phyloP scores from a whole-genome alignment of 106 monocot species.

The Triglochin maritima region DNA sequence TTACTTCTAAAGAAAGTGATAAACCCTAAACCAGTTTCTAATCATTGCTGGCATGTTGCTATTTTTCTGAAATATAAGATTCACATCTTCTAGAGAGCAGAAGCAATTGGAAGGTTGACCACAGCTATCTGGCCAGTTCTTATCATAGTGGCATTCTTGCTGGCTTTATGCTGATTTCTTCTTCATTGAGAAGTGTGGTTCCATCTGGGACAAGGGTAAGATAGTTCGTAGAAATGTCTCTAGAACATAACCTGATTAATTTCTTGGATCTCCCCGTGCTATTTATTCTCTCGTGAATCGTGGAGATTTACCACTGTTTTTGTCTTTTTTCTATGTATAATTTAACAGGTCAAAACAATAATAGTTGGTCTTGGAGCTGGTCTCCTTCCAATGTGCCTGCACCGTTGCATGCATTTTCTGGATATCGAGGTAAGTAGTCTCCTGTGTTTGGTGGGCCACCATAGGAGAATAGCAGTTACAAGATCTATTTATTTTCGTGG shows the following conservation, averaged over 20 bases:
- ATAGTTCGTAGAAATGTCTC: neutral
- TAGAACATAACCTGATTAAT: neutral
- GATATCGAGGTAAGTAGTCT: constrained; percentile 55
- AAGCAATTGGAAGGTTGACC: constrained; percentile 62
- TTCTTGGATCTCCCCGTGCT: neutral
- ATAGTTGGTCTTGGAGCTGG: constrained; percentile 96
- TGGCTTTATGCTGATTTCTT: constrained; percentile 65
- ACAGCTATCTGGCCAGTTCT: constrained; percentile 66
- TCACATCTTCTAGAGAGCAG: neutral
- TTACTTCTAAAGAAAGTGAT: too few species aligned
- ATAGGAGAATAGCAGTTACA: too few species aligned
- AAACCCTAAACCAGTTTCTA: too few species aligned
- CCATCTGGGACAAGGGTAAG: constrained; percentile 44
- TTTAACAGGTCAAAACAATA: constrained; percentile 46
- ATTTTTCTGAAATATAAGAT: too few species aligned
- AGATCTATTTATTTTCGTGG: neutral
- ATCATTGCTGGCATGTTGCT: too few species aligned
- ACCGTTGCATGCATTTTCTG: constrained; percentile 56
- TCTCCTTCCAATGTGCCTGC: constrained; percentile 83
- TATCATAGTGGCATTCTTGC: constrained; percentile 88
- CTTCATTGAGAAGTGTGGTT: constrained; percentile 37
- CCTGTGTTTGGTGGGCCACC: too few species aligned
- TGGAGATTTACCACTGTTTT: neutral
- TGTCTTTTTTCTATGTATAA: constrained; percentile 1
- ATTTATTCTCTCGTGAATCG: neutral